Conservation (phyloP, 2,329 filamentous ascomycete species). For the Monosporascus cannonballus region DNA sequence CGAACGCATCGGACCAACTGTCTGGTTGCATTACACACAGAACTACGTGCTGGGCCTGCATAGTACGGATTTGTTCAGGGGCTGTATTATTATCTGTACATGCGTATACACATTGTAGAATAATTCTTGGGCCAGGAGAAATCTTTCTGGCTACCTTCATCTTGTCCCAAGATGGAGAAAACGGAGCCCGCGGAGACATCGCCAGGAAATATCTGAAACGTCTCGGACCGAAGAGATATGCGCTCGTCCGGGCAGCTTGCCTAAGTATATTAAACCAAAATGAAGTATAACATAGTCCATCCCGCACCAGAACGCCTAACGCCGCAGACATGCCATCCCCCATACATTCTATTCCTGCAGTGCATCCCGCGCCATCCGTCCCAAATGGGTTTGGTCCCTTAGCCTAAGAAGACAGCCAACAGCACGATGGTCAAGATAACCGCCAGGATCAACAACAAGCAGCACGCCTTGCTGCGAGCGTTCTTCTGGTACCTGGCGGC, state of each 20-base stretch:
- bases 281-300: not conserved
- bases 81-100: no score
- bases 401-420: slow-evolving; percentile 77
- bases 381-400: slow-evolving; percentile 11
- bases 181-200: no score
- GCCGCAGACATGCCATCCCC: slow-evolving; percentile 7
- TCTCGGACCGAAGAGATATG: not conserved
- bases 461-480: slow-evolving; percentile 90
- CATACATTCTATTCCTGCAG: not conserved
- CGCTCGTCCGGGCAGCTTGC: no score
- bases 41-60: no score
- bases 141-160: no score
- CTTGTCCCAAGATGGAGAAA: no score
- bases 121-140: no score
- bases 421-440: slow-evolving; percentile 87
- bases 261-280: no score
- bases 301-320: slow-evolving; percentile 10
- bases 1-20: no score
- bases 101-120: no score
- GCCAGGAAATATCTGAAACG: slow-evolving; percentile 9
- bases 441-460: slow-evolving; percentile 78
- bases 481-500: slow-evolving; percentile 93
- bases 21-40: no score
- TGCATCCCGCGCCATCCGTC: not conserved
- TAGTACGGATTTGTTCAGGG: no score